Percentiles rank a stretch among this genome's conserved stretches.
Conservation (phyloP, 2,329 filamentous ascomycete genomes). For the Paracoccidioides brasiliensis region DNA sequence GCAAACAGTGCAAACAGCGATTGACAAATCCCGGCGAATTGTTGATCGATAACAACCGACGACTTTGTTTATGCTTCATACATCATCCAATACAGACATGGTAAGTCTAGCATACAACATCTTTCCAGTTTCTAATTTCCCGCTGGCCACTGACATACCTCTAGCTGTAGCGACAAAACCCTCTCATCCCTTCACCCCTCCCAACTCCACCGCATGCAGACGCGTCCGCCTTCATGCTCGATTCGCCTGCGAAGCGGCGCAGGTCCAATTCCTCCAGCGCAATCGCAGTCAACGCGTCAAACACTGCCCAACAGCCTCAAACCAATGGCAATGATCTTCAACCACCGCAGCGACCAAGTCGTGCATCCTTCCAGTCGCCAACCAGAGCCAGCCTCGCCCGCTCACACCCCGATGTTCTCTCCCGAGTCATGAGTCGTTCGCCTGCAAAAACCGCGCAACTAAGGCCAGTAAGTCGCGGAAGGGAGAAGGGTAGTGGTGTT, state of each 20-base stretch:
- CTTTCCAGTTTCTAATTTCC: background rate
- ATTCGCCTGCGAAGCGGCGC: slow-evolving; percentile 50
- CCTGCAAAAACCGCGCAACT: slow-evolving; percentile 22
- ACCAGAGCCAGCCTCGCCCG: slow-evolving; percentile 51
- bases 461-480: slow-evolving; percentile 13
- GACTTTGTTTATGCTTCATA: background rate
- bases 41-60: slow-evolving; percentile 1
- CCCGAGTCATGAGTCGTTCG: slow-evolving; percentile 31
- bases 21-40: slow-evolving; percentile 8
- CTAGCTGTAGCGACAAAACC: background rate
- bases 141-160: background rate
- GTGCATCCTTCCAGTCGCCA: slow-evolving; percentile 53
- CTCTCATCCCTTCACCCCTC: slow-evolving; percentile 11
- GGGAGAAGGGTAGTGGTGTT: slow-evolving; percentile 5
- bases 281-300: slow-evolving; percentile 30
- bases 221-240: slow-evolving; percentile 32
- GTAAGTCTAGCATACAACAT: background rate
- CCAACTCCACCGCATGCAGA: slow-evolving; percentile 6
- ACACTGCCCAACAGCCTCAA: slow-evolving; percentile 20
- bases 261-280: slow-evolving; percentile 46
- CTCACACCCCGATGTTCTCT: slow-evolving; percentile 46
- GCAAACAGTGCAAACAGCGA: slow-evolving; percentile 27
- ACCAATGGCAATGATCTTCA: background rate
- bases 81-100: background rate
- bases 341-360: slow-evolving; percentile 12